Evolutionary conservation across 2,329 filamentous ascomycete genomes (phyloP).

Genomic region (Penicillium sp.): DNA sequence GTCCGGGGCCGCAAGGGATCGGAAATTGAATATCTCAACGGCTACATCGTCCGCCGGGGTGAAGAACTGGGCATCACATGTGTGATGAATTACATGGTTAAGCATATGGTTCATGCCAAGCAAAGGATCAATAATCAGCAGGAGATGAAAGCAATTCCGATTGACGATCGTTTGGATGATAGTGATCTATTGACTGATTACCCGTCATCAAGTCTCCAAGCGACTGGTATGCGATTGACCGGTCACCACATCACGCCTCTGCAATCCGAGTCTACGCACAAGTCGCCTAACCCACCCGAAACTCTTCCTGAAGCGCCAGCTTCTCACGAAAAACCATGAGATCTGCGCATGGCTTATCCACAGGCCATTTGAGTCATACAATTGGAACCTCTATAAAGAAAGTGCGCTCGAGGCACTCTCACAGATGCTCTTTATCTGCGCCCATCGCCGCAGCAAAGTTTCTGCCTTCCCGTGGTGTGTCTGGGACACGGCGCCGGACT

Average conservation of each 20-base stretch:
- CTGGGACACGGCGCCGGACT: conserved; percentile 18
- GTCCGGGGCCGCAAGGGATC: conserved; percentile 66
- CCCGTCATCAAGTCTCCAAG: no score
- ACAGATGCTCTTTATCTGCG: conserved; percentile 43
- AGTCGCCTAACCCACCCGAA: no score
- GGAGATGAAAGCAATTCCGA: conserved; percentile 38
- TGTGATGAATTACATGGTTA: conserved; percentile 72
- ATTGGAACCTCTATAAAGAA: conserved; percentile 18
- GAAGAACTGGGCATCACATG: conserved; percentile 73
- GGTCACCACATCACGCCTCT: no score
- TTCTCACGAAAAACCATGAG: not conserved
- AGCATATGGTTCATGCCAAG: conserved; percentile 75
- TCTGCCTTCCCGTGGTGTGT: conserved; percentile 29
- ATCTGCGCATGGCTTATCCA: not conserved
- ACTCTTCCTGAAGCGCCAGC: no score
- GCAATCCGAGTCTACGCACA: no score
- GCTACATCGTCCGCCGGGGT: conserved; percentile 79
- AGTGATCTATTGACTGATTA: conserved; percentile 13
- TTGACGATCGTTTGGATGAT: conserved; percentile 21
- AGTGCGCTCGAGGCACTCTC: conserved; percentile 28
- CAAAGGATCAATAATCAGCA: conserved; percentile 48
- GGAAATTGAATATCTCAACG: conserved; percentile 85
- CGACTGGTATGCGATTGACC: no score
- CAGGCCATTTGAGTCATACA: not conserved
- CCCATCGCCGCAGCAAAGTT: conserved; percentile 42